These are phyloP conservation scores for Cercophora samala DNA, from an alignment of 495 filamentous ascomycete genomes.

Conservation along the genomic window DNA sequence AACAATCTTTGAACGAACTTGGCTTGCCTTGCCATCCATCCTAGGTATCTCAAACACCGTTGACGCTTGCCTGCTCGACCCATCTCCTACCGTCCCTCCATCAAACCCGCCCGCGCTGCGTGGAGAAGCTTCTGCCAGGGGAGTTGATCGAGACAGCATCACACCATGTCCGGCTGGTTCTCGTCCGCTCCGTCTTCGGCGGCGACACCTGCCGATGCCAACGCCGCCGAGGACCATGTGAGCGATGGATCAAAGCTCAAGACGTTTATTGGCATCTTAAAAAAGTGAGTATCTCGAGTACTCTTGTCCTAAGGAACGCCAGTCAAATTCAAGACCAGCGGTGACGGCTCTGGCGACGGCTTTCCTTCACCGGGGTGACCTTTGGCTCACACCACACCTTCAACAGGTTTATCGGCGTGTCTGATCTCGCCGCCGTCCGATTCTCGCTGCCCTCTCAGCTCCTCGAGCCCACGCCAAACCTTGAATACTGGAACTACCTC, in stretches of 20 bases:
- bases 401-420: conserved; percentile 81
- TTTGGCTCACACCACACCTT: conserved; percentile 8
- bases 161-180: conserved; percentile 15
- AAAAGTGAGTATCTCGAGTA: conserved; percentile 56
- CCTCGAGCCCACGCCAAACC: conserved; percentile 89
- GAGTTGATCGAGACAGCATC: background rate
- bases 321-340: background rate
- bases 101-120: background rate
- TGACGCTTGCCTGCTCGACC: background rate
- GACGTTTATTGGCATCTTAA: conserved; percentile 77
- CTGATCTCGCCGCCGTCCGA: conserved; percentile 90
- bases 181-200: conserved; percentile 16
- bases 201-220: conserved; percentile 13
- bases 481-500: conserved; percentile 99
- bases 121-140: background rate
- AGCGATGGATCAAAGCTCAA: conserved; percentile 81
- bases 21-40: background rate
- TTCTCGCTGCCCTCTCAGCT: conserved; percentile 96
- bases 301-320: background rate
- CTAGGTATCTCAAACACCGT: background rate
- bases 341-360: background rate
- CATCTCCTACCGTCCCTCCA: background rate
- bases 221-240: conserved; percentile 52
- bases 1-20: background rate
- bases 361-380: background rate